These are phyloP conservation scores for Talaromyces sp. DNA, from an alignment of 2,329 filamentous ascomycete species.

Conservation along the genomic window DNA sequence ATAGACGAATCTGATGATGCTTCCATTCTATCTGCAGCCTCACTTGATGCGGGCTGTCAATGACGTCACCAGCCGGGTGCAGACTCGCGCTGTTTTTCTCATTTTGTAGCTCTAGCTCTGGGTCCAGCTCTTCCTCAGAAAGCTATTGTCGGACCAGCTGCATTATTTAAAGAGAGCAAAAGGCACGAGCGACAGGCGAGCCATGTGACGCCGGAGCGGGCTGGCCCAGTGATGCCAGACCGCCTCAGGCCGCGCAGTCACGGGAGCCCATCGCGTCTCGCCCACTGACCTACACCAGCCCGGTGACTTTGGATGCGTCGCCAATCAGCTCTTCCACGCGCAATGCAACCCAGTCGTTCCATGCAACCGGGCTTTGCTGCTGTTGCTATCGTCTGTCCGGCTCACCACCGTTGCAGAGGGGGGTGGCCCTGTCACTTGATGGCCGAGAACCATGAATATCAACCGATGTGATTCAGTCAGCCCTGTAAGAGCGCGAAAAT, in stretches of 20 bases:
- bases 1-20: not conserved
- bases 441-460: not conserved
- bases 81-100: not conserved
- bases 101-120: not conserved
- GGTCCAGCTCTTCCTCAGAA: not conserved
- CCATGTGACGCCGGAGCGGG: not conserved
- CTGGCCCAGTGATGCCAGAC: not conserved
- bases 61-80: not conserved
- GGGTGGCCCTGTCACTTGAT: constrained; percentile 10
- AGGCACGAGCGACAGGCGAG: not conserved
- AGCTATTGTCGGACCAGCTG: not conserved
- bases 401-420: not conserved
- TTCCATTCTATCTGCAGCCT: not conserved
- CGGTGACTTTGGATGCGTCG: constrained; percentile 3
- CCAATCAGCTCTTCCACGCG: not conserved
- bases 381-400: not conserved
- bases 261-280: constrained; percentile 2
- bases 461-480: constrained; percentile 9
- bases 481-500: not conserved
- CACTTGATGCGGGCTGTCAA: not conserved
- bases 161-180: not conserved
- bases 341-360: not conserved
- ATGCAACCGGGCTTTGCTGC: not conserved
- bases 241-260: constrained; percentile 4
- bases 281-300: constrained; percentile 5